Evolutionary conservation across 805 yeast species (phyloP).

Genomic region (Wickerhamiella spandovensis): DNA sequence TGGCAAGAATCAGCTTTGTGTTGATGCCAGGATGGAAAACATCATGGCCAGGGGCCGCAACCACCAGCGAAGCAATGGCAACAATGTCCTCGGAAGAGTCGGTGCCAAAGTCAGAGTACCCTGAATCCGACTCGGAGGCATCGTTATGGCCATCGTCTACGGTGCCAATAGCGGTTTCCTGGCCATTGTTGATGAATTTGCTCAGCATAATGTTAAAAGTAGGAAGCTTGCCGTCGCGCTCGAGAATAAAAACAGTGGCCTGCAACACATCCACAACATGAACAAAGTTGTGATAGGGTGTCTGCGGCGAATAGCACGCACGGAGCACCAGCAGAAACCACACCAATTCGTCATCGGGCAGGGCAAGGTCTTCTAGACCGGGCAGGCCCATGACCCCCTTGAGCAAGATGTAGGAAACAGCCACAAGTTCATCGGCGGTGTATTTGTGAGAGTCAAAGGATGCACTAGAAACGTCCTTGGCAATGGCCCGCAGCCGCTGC

Average conservation of each 20-base stretch:
- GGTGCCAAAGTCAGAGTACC: background rate
- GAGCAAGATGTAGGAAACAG: constrained; percentile 45
- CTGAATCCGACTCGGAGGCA: background rate
- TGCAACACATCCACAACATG: constrained; percentile 95
- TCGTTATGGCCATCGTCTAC: background rate
- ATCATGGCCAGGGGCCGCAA: constrained; percentile 90
- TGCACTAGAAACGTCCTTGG: constrained; percentile 28
- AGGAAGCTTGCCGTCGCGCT: constrained; percentile 7
- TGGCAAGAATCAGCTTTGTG: constrained; percentile 48
- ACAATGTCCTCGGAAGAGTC: background rate
- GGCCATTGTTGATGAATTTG: background rate
- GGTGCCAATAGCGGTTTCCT: background rate
- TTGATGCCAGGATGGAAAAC: constrained; percentile 96
- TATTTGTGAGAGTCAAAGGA: constrained; percentile 58
- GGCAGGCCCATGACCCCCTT: constrained; percentile 26
- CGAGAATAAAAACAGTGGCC: constrained; percentile 59
- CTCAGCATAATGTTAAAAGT: background rate
- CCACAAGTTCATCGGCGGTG: constrained; percentile 49
- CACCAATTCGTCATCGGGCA: constrained; percentile 36
- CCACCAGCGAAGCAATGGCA: constrained; percentile 34
- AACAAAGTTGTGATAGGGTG: constrained; percentile 88
- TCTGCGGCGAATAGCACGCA: constrained; percentile 68
- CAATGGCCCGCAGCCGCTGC: background rate
- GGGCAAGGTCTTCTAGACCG: constrained; percentile 9
- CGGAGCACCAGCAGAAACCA: constrained; percentile 54